Evolutionary conservation across 345 rosid species (phyloP).

Genomic region (Syzygium oleosum): DNA sequence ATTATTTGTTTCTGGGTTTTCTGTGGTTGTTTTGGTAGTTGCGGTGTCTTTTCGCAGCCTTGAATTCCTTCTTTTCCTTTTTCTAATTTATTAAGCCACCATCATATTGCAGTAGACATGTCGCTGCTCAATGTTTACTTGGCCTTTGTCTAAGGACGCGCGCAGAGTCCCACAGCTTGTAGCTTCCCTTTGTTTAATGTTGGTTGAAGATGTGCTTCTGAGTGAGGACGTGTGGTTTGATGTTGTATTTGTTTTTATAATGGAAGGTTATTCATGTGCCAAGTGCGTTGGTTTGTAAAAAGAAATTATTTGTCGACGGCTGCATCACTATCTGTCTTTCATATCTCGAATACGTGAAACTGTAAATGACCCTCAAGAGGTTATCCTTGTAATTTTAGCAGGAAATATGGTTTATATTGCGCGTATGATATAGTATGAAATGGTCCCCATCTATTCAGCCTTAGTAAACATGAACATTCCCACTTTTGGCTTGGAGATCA

Average conservation of each 20-base stretch:
- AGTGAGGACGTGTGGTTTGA: not conserved
- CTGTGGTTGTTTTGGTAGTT: slow-evolving; percentile 39
- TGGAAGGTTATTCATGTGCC: not conserved
- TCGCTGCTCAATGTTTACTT: not conserved
- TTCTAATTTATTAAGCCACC: not conserved
- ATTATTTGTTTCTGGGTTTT: not conserved
- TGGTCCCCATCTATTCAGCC: not conserved
- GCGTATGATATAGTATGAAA: not conserved
- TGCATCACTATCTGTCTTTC: not conserved
- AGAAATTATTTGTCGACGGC: not conserved
- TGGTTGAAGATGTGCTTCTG: not conserved
- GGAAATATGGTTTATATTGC: not conserved
- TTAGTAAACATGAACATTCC: not conserved
- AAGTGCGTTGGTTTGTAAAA: not conserved
- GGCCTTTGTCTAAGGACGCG: slow-evolving; percentile 1
- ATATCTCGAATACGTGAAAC: not conserved
- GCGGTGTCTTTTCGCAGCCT: slow-evolving; percentile 30
- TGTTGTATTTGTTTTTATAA: not conserved
- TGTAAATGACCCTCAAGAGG: not conserved
- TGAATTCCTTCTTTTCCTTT: not conserved
- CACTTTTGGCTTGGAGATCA: not conserved
- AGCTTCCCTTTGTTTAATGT: not conserved
- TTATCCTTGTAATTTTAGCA: not conserved
- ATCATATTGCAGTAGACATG: not conserved
- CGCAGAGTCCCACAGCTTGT: not conserved